phyloP scores from a whole-genome alignment of 441 rosid species.

The Populus trichocarpa region DNA sequence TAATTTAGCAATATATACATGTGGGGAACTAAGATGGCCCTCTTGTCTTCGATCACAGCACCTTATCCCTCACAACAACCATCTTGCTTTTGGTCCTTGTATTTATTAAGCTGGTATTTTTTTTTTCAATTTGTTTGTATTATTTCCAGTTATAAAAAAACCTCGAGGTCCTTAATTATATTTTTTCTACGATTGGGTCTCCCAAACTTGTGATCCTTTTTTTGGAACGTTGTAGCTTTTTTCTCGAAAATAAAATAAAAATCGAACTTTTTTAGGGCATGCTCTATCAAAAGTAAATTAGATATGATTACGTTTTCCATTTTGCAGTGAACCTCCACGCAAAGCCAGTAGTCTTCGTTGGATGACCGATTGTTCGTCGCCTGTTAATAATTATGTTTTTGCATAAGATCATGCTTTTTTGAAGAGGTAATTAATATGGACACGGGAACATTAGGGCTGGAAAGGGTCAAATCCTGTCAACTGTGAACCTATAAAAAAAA shows the following conservation, averaged over 20 bases:
- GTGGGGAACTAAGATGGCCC: constrained; percentile 26
- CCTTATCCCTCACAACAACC: constrained; percentile 19
- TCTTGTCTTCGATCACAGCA: not conserved
- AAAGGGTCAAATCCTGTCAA: not conserved
- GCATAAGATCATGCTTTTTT: not conserved
- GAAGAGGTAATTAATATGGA: not conserved
- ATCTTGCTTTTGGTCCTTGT: not conserved
- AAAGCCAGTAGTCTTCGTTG: too few species aligned
- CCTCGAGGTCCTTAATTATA: not conserved
- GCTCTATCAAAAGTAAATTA: too few species aligned
- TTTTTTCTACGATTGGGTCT: not conserved
- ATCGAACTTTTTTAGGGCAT: too few species aligned
- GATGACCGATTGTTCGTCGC: too few species aligned
- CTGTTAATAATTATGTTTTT: too few species aligned
- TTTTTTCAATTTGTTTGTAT: not conserved
- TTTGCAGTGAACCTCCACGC: too few species aligned
- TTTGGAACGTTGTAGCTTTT: too few species aligned
- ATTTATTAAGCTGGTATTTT: not conserved
- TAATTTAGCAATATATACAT: constrained; percentile 10
- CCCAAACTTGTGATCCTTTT: not conserved
- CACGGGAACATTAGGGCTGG: not conserved
- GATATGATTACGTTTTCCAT: too few species aligned
- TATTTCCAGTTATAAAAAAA: not conserved
- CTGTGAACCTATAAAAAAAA: not conserved
- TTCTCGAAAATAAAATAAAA: not conserved